phyloP scores from a whole-genome alignment of 148 eudicot genomes.

The Simmondsia chinensis region DNA sequence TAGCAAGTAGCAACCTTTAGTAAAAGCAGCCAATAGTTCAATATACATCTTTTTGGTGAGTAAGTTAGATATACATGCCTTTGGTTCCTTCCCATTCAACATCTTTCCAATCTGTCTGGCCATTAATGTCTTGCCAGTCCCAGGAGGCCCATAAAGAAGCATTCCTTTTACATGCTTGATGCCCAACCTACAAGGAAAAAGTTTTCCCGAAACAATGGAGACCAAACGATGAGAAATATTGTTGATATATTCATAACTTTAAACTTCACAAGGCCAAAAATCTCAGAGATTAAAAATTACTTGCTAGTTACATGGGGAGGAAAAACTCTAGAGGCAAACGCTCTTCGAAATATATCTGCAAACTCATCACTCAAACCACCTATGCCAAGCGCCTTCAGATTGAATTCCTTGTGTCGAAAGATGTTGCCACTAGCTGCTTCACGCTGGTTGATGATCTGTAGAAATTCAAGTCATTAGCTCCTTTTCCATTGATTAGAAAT shows the following conservation, averaged over 20 bases:
- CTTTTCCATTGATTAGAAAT: conserved; percentile 3
- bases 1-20: not conserved
- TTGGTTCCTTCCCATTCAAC: conserved; percentile 94
- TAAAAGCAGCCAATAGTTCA: not conserved
- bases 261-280: not conserved
- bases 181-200: conserved; percentile 69
- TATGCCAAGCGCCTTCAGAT: conserved; percentile 80
- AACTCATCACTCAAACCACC: conserved; percentile 95
- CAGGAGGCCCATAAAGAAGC: conserved; percentile 99
- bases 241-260: not conserved
- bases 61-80: conserved; percentile 30
- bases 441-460: conserved; percentile 81
- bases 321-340: conserved; percentile 96
- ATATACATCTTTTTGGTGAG: too few species aligned
- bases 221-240: too few species aligned
- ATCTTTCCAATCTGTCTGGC: conserved; percentile 98
- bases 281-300: conserved; percentile 29
- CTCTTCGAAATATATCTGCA: conserved; percentile 97
- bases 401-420: conserved; percentile 87
- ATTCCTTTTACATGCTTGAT: conserved; percentile 98
- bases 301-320: conserved; percentile 93
- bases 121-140: conserved; percentile 97
- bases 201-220: too few species aligned
- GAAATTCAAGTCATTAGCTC: conserved; percentile 4
- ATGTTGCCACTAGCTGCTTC: conserved; percentile 95